A percentile compares a stretch with the other conserved stretches of the same genome.
Conservation (phyloP, 2,329 filamentous ascomycete genomes). For the Calonectria henricotiae region DNA sequence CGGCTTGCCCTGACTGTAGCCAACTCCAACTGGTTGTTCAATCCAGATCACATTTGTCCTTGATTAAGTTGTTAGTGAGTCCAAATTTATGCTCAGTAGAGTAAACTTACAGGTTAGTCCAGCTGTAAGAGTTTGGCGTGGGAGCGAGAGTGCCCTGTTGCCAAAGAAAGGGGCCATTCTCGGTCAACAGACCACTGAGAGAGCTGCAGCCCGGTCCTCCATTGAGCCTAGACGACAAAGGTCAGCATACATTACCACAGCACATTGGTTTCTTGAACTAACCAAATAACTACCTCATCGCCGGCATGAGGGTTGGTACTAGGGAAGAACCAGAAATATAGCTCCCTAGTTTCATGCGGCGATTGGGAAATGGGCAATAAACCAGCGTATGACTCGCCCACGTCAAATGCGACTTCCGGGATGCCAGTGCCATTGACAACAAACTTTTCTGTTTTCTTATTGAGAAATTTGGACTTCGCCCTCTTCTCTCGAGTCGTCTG, state of each 20-base stretch:
- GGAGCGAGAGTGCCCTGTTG: conserved; percentile 79
- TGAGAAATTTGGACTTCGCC: conserved; percentile 45
- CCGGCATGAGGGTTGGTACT: conserved; percentile 66
- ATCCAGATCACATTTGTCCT: conserved; percentile 83
- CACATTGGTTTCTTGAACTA: background rate
- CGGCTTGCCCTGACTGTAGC: conserved; percentile 77
- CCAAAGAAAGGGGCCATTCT: conserved; percentile 84
- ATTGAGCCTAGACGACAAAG: conserved; percentile 74
- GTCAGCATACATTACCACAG: conserved; percentile 34
- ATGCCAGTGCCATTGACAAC: conserved; percentile 76
- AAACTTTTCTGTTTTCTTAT: conserved; percentile 61
- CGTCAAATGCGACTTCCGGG: conserved; percentile 80
- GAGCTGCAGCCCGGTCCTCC: conserved; percentile 51
- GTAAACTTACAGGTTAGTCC: conserved; percentile 72
- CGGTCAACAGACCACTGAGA: conserved; percentile 71
- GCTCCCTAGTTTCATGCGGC: conserved; percentile 66
- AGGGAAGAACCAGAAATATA: conserved; percentile 81
- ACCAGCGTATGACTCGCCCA: conserved; percentile 78
- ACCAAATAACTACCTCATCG: conserved; percentile 76
- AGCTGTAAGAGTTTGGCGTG: conserved; percentile 79
- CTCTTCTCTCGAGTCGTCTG: conserved; percentile 36
- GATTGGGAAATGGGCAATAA: conserved; percentile 71
- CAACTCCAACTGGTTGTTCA: conserved; percentile 79
- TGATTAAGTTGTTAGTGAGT: rapidly evolving
- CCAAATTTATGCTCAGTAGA: rapidly evolving